Percentiles rank a stretch among this genome's conserved stretches.
phyloP scores from a whole-genome alignment of 495 filamentous ascomycete genomes.

The Astrocystis sublimbata region DNA sequence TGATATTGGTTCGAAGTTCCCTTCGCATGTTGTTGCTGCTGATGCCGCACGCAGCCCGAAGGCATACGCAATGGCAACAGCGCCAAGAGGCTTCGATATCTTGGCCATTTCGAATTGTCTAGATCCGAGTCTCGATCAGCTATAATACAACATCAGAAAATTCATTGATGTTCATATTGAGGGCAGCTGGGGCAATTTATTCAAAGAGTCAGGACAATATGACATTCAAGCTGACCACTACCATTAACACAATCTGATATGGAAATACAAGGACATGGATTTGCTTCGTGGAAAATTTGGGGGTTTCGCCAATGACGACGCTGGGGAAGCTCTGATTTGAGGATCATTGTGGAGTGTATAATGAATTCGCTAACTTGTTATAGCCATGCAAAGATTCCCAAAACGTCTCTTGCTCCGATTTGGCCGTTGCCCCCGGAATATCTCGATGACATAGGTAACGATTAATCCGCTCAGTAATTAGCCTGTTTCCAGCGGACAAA shows the following conservation, averaged over 20 bases:
- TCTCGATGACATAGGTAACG: no score
- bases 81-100: neutral
- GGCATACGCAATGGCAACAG: neutral
- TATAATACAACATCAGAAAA: no score
- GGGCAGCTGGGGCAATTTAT: neutral
- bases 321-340: neutral
- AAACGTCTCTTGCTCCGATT: no score
- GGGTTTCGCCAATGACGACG: neutral
- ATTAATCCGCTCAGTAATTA: no score
- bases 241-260: neutral
- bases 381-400: no score
- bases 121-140: neutral
- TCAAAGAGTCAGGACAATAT: neutral
- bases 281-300: constrained; percentile 12
- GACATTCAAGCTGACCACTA: neutral
- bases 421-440: no score
- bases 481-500: no score
- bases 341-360: neutral
- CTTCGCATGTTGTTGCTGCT: constrained; percentile 2
- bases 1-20: constrained; percentile 14
- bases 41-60: constrained; percentile 4
- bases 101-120: neutral
- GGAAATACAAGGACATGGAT: neutral
- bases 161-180: no score
- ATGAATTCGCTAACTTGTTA: no score